Conservation (phyloP, 345 rosid genomes). For the Dipteronia sinensis region DNA sequence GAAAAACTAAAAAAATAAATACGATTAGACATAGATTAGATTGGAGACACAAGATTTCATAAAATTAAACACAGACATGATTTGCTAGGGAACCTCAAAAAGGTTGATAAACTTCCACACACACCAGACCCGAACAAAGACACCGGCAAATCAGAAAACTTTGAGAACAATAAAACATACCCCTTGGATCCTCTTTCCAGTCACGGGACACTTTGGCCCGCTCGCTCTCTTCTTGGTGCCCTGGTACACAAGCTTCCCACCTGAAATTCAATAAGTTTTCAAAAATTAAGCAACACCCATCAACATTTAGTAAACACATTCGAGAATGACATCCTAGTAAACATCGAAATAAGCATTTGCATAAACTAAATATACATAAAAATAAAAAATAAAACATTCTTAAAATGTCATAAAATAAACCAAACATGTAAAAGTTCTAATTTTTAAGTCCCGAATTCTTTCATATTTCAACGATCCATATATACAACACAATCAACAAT, state of each 20-base stretch:
- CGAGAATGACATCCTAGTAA: neutral
- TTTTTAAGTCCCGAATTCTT: too few species aligned
- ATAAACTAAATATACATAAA: too few species aligned
- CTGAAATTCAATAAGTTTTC: conserved; percentile 9
- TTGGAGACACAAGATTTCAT: neutral
- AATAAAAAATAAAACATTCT: too few species aligned
- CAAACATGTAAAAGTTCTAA: too few species aligned
- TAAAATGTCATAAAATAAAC: too few species aligned
- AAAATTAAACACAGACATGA: neutral
- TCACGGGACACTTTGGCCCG: conserved; percentile 47
- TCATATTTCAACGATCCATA: too few species aligned
- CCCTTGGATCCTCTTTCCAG: conserved; percentile 52
- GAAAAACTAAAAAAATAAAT: neutral
- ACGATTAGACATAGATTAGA: neutral
- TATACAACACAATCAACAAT: neutral
- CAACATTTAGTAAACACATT: too few species aligned
- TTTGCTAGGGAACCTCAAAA: neutral
- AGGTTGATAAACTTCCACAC: neutral
- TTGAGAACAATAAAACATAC: conserved; percentile 2
- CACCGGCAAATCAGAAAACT: neutral
- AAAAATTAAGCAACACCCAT: neutral
- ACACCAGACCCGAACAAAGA: neutral
- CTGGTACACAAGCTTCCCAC: conserved; percentile 50
- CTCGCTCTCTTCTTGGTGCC: conserved; percentile 46
- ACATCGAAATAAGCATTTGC: neutral